A percentile compares a stretch with the other conserved stretches of the same genome.
Conservation (phyloP, 2,329 filamentous ascomycete species). For the Diaporthe nobilis region DNA sequence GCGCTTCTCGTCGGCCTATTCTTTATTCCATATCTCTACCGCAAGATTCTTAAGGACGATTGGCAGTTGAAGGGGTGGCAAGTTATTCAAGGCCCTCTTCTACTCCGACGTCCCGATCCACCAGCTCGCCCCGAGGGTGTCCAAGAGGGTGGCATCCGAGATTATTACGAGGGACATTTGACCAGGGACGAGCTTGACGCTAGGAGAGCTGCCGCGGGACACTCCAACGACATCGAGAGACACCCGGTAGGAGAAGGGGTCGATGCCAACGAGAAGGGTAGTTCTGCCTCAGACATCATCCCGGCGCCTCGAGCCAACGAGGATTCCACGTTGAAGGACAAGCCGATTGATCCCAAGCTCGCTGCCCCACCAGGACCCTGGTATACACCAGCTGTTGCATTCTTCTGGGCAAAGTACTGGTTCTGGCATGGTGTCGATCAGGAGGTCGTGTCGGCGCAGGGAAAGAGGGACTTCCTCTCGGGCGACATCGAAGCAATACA, state of each 20-base stretch:
- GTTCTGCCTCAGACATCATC: constrained; percentile 9
- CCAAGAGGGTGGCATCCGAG: constrained; percentile 57
- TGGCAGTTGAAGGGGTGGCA: constrained; percentile 71
- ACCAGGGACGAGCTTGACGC: constrained; percentile 67
- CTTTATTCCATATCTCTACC: constrained; percentile 72
- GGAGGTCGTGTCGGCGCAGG: constrained; percentile 56
- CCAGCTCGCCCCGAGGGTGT: constrained; percentile 60
- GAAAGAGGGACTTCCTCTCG: constrained; percentile 58
- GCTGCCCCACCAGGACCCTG: constrained; percentile 47
- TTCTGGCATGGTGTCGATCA: constrained; percentile 63
- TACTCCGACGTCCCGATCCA: constrained; percentile 61
- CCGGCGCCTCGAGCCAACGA: background rate
- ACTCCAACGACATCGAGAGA: constrained; percentile 5
- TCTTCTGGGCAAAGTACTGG: constrained; percentile 60
- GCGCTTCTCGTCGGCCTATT: constrained; percentile 65
- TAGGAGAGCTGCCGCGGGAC: constrained; percentile 47
- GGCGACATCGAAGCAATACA: constrained; percentile 69
- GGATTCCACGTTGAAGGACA: background rate
- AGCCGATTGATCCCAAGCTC: background rate
- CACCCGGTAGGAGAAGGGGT: background rate
- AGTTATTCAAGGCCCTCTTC: constrained; percentile 66
- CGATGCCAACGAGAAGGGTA: background rate
- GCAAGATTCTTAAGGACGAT: constrained; percentile 71
- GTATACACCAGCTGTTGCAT: constrained; percentile 58
- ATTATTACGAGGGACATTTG: constrained; percentile 70